phyloP scores from a whole-genome alignment of 192 early-diverging fungal genomes.

The Lobulomyces angularis region DNA sequence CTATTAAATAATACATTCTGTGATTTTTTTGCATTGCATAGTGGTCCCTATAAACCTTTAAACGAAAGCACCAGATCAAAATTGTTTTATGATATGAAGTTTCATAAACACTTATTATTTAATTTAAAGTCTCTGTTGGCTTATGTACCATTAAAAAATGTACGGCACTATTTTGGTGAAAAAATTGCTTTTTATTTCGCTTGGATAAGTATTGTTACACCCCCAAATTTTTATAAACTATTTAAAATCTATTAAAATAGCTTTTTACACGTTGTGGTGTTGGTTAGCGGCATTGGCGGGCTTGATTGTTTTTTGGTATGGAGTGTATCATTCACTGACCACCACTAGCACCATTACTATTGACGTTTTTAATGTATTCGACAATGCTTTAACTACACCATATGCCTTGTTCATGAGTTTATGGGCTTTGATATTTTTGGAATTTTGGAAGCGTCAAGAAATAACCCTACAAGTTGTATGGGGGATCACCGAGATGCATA shows the following conservation, averaged over 20 bases:
- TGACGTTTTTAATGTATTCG: conserved; percentile 35
- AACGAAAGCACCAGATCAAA: no score
- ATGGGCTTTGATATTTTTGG: conserved; percentile 47
- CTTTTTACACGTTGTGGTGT: conserved; percentile 53
- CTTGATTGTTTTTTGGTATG: conserved; percentile 36
- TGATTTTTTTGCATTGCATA: conserved; percentile 41
- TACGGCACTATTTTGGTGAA: conserved; percentile 58
- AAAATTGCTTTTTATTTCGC: conserved; percentile 55
- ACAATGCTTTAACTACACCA: conserved; percentile 40
- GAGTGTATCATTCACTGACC: conserved; percentile 16
- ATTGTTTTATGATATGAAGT: no score
- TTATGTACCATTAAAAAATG: conserved; percentile 33
- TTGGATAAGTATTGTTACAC: conserved; percentile 33
- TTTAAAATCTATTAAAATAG: conserved; percentile 1
- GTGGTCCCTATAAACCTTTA: no score
- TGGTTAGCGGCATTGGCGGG: conserved; percentile 31
- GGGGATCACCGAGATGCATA: conserved; percentile 39
- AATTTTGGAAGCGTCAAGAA: conserved; percentile 50
- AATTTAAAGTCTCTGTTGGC: no score
- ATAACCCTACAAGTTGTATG: conserved; percentile 35
- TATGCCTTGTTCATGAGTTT: conserved; percentile 49
- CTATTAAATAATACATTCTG: conserved; percentile 25
- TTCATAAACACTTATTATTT: no score
- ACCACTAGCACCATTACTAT: conserved; percentile 12
- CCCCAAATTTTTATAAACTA: conserved; percentile 2